These are phyloP conservation scores for Cubamyces lactineus DNA, from an alignment of 768 basidiomycete species.

Conservation along the genomic window DNA sequence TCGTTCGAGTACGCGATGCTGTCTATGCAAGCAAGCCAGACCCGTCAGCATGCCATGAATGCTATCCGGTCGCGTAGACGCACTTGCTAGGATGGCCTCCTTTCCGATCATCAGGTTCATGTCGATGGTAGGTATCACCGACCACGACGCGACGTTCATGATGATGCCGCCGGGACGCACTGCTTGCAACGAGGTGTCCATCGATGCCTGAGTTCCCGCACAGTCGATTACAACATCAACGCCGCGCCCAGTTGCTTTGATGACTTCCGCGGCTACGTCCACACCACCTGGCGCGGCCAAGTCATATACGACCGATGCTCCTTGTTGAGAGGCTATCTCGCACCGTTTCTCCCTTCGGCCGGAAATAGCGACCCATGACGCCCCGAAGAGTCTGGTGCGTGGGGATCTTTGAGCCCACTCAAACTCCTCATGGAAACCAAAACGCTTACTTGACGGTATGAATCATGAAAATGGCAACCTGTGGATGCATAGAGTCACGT, in stretches of 20 bases:
- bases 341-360: slow-evolving; percentile 46
- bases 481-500: not conserved
- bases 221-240: slow-evolving; percentile 52
- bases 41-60: not conserved
- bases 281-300: slow-evolving; percentile 28
- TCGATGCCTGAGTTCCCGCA: slow-evolving; percentile 45
- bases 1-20: slow-evolving; percentile 42
- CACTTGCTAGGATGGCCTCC: slow-evolving; percentile 46
- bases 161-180: slow-evolving; percentile 44
- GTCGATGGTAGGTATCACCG: slow-evolving; percentile 38
- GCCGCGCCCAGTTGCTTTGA: slow-evolving; percentile 39
- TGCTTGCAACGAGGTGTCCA: slow-evolving; percentile 41
- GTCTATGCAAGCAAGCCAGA: slow-evolving; percentile 28
- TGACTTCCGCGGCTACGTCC: slow-evolving; percentile 34
- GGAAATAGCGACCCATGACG: slow-evolving; percentile 41
- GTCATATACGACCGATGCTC: slow-evolving; percentile 43
- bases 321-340: slow-evolving; percentile 39
- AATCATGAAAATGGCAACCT: not conserved
- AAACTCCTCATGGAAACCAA: not conserved
- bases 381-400: slow-evolving; percentile 18
- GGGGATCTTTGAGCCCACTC: too few relatives aligned
- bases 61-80: not conserved
- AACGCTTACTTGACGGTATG: not conserved
- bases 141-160: slow-evolving; percentile 52
- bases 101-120: slow-evolving; percentile 41